A percentile compares a stretch with the other conserved stretches of the same genome.
Evolutionary conservation across 208 protist species (phyloP).

Genomic region (Acanthamoeba divionensis): DNA sequence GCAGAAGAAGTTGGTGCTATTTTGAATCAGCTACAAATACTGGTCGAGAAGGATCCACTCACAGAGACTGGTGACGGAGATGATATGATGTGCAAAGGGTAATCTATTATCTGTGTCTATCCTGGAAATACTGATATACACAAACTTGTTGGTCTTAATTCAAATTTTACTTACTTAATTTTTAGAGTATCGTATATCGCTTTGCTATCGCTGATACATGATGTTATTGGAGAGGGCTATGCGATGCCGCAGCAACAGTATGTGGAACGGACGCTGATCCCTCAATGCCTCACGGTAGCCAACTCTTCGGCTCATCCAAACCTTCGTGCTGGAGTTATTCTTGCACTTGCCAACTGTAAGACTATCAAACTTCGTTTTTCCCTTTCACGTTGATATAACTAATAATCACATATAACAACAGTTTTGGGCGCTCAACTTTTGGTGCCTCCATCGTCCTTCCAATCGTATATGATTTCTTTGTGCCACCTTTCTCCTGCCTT

Average conservation of each 20-base stretch:
- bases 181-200: neutral
- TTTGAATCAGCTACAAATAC: neutral
- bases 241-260: neutral
- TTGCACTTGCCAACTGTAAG: conserved; percentile 23
- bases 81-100: conserved; percentile 12
- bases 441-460: neutral
- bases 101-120: neutral
- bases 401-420: neutral
- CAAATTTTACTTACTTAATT: neutral
- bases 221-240: conserved; percentile 1
- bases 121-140: neutral
- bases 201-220: neutral
- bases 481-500: neutral
- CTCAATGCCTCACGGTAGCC: neutral
- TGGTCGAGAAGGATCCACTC: neutral
- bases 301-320: conserved; percentile 11
- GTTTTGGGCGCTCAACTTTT: conserved; percentile 24
- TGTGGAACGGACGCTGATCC: neutral
- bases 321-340: neutral
- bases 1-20: neutral
- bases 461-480: neutral
- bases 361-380: neutral
- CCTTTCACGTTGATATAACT: neutral
- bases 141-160: neutral
- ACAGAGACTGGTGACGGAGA: neutral